Percentiles rank a stretch among this genome's conserved stretches.
Evolutionary conservation across 176 grass and related monocot genomes (phyloP).

Genomic region (Eleusine indica): DNA sequence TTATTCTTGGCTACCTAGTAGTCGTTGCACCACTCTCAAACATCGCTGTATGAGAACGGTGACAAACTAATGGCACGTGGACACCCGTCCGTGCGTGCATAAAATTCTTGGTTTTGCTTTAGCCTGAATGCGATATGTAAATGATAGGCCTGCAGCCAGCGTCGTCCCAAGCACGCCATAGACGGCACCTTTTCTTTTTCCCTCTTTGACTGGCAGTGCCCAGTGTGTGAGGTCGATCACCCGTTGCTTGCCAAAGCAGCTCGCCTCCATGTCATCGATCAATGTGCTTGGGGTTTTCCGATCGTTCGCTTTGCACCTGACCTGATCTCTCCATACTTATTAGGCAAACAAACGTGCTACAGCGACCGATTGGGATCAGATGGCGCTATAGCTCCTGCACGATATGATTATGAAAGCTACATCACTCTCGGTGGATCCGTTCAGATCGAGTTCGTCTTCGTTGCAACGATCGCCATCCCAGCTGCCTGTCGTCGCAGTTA

Average conservation of each 20-base stretch:
- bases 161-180: background rate
- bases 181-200: background rate
- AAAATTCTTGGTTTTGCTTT: background rate
- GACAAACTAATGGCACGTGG: background rate
- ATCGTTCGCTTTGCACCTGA: too few relatives aligned
- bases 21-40: background rate
- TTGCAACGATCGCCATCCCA: background rate
- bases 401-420: too few relatives aligned
- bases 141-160: background rate
- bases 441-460: background rate
- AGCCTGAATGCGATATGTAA: background rate
- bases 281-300: background rate
- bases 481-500: background rate
- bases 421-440: too few relatives aligned
- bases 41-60: background rate
- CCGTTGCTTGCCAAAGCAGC: background rate
- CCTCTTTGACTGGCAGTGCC: background rate
- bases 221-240: background rate
- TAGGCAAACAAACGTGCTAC: too few relatives aligned
- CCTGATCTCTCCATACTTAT: too few relatives aligned
- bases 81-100: background rate
- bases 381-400: too few relatives aligned
- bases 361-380: too few relatives aligned
- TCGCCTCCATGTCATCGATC: background rate
- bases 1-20: background rate